These are phyloP conservation scores for Larix sibirica DNA, from an alignment of 83 land plant genomes.

Conservation along the genomic window DNA sequence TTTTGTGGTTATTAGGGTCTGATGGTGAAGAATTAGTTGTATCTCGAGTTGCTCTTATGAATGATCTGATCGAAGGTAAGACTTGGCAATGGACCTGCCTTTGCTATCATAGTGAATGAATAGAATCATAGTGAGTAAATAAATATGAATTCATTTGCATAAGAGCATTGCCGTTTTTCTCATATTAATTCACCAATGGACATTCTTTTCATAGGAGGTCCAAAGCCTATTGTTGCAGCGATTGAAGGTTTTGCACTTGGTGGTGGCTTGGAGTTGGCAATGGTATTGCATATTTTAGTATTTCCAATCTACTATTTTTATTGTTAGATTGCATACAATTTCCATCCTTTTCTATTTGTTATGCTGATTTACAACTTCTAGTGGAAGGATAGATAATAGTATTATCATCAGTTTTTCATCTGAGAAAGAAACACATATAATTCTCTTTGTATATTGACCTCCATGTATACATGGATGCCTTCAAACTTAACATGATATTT, in stretches of 20 bases:
- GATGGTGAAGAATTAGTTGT: conserved; percentile 4
- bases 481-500: too few relatives aligned
- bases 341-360: not conserved
- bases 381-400: not conserved
- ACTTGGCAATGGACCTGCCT: not conserved
- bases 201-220: conserved; percentile 8
- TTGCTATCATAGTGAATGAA: not conserved
- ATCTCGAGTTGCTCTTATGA: conserved; percentile 3
- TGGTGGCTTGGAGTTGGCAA: conserved; percentile 13
- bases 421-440: too few relatives aligned
- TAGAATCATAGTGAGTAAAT: not conserved
- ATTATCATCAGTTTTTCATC: too few relatives aligned
- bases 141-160: not conserved
- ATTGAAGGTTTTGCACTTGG: conserved; percentile 9
- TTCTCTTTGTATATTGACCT: too few relatives aligned
- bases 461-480: too few relatives aligned
- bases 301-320: not conserved
- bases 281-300: not conserved
- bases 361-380: not conserved
- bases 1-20: not conserved
- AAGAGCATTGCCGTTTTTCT: not conserved
- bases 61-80: conserved; percentile 12
- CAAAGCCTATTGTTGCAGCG: conserved; percentile 14
- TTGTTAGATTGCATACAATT: not conserved
- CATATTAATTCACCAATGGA: not conserved